phyloP scores from a whole-genome alignment of 805 yeast genomes.

The Metschnikowia baotianmanensis region DNA sequence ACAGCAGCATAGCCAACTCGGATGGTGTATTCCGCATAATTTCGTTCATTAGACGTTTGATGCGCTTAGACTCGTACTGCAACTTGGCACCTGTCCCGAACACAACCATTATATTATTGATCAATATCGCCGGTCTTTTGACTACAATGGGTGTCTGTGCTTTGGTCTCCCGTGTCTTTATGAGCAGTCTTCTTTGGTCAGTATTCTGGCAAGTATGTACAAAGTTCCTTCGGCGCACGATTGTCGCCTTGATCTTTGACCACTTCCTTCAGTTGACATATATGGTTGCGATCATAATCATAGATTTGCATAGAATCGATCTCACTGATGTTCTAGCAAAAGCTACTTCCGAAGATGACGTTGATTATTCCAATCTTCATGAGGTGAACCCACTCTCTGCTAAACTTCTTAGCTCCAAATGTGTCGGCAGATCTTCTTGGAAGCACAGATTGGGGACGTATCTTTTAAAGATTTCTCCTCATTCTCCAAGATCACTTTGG shows the following conservation, averaged over 20 bases:
- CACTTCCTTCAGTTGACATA: constrained; percentile 62
- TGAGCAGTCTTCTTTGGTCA: background rate
- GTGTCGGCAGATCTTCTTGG: constrained; percentile 17
- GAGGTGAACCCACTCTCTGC: constrained; percentile 30
- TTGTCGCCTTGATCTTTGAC: constrained; percentile 52
- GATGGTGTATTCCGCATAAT: constrained; percentile 15
- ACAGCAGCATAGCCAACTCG: constrained; percentile 18
- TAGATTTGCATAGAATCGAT: constrained; percentile 65
- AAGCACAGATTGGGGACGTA: constrained; percentile 29
- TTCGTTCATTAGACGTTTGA: constrained; percentile 10
- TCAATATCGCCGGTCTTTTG: constrained; percentile 20
- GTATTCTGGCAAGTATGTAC: background rate
- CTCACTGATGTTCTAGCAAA: constrained; percentile 46
- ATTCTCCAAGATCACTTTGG: constrained; percentile 14
- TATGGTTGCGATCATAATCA: constrained; percentile 60
- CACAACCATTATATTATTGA: constrained; percentile 22
- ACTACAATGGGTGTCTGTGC: constrained; percentile 7
- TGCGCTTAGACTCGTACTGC: constrained; percentile 10
- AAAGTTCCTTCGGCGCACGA: background rate
- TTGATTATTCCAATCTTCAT: constrained; percentile 19
- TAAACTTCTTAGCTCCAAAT: constrained; percentile 19
- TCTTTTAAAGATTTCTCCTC: constrained; percentile 14
- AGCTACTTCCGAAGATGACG: constrained; percentile 8
- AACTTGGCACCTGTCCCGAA: constrained; percentile 23
- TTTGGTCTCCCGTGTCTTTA: constrained; percentile 2